Evolutionary conservation across 371 early-diverging fungal genomes (phyloP).

Genomic region (Mortierella sp.): DNA sequence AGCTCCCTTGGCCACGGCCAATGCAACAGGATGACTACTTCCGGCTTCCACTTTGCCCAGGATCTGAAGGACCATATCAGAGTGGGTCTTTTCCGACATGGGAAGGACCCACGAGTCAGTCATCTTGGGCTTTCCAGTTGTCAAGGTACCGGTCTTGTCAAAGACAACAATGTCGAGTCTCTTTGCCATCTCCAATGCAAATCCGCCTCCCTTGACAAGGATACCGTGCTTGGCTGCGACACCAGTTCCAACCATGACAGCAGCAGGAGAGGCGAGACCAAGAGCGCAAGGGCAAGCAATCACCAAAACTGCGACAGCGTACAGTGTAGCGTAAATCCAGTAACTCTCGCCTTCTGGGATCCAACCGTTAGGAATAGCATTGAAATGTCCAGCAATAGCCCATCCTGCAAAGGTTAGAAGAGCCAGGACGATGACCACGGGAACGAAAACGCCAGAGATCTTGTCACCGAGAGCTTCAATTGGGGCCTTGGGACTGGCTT

Average conservation of each 20-base stretch:
- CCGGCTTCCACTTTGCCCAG: conserved; percentile 50
- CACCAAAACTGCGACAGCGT: conserved; percentile 74
- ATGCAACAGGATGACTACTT: conserved; percentile 55
- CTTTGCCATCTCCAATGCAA: conserved; percentile 73
- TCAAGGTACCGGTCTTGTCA: conserved; percentile 89
- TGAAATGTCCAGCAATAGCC: conserved; percentile 56
- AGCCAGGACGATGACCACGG: conserved; percentile 66
- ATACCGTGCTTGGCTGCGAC: conserved; percentile 79
- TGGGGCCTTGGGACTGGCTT: conserved; percentile 73
- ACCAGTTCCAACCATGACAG: conserved; percentile 92
- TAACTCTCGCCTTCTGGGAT: conserved; percentile 62
- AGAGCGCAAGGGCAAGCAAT: conserved; percentile 82
- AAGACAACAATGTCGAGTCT: conserved; percentile 94
- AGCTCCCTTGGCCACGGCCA: conserved; percentile 47
- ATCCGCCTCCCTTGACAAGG: conserved; percentile 56
- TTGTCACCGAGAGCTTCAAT: conserved; percentile 73
- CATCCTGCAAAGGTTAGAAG: conserved; percentile 67
- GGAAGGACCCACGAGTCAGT: conserved; percentile 56
- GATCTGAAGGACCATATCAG: conserved; percentile 35
- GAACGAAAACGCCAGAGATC: conserved; percentile 69
- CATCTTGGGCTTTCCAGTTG: conserved; percentile 70
- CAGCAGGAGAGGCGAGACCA: conserved; percentile 77
- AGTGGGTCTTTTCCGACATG: conserved; percentile 8
- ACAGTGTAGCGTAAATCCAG: conserved; percentile 77
- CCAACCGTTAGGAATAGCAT: conserved; percentile 58